Base-by-base conservation (phyloP, 176 grass and related monocot genomes). In the Aegilops longissima region DNA sequence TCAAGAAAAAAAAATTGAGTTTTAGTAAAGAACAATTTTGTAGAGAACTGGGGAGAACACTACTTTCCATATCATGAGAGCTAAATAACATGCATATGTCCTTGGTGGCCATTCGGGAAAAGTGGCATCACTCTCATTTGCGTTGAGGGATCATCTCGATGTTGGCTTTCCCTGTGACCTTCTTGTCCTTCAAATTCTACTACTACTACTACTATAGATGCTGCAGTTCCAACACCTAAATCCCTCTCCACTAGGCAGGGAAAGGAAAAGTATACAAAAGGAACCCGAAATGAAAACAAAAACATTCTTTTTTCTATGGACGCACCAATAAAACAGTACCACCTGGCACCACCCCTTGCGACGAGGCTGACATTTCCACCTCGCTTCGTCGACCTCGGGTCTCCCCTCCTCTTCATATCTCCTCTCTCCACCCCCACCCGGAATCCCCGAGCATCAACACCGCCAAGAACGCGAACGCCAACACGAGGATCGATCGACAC, bases 311-410 rank as follows among this genome's bases (percentile, higher is more conserved):
- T 29, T 45, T 49, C 5, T 27, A 5, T 30, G 1, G 42, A 75
- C 6, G 6, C 24, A 13, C 72, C 42, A 77, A 69, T 54, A n/a
- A 18, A 62, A 12, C 23, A 8, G 9, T 2, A 39, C 4, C 59
- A 42, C 1, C 68, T 73, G 23, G 33, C 56, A 17, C 71, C 4
- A 17, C 31, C 59, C 14, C 77, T 30, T 3, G 27, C 72, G 36
- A 63, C 18, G 7, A 66, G 71, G 18, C 79, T 75, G 25, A 54
- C 40, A 77, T 73, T 75, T 66, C 63, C 70, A 61, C 56, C 49
- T n/a, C 51, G 8, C 78, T 34, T 78, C 78, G 25, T 76, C 73
- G 73, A 76, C 73, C 61, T 21, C 23, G 14, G 14, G 18, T 84
- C 45, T 45, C 17, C 20, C 64, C 36, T 73, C 13, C 58, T 77